Percentiles rank a stretch among this genome's conserved stretches.
These are phyloP conservation scores for Dothistroma pini DNA, from an alignment of 2,329 filamentous ascomycete species.

Conservation along the genomic window DNA sequence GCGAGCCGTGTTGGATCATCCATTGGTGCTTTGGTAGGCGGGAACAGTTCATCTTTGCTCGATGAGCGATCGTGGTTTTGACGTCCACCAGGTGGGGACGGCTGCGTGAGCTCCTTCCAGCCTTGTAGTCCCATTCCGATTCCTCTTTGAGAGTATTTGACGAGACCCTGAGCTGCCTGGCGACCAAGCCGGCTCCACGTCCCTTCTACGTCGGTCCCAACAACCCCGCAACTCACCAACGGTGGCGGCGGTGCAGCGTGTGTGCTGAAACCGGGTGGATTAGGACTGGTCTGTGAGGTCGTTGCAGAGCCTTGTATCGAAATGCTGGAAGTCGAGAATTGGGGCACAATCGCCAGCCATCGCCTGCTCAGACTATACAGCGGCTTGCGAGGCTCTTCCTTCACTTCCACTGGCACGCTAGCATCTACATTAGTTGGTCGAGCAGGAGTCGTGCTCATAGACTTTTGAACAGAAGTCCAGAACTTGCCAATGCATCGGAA, in stretches of 20 bases:
- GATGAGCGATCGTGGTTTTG: conserved; percentile 16
- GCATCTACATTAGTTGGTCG: background rate
- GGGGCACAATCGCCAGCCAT: conserved; percentile 75
- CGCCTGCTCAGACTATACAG: conserved; percentile 66
- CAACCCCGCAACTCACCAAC: conserved; percentile 62
- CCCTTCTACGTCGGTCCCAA: conserved; percentile 65
- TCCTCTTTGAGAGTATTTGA: conserved; percentile 56
- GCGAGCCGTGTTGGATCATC: conserved; percentile 53
- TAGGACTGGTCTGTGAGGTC: conserved; percentile 49
- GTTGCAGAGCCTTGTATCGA: conserved; percentile 65
- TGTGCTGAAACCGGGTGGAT: conserved; percentile 53
- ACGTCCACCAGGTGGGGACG: conserved; percentile 36
- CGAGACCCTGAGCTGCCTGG: conserved; percentile 73
- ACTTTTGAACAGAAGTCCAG: conserved; percentile 69
- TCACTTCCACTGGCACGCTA: conserved; percentile 1
- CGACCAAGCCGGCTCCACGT: conserved; percentile 46
- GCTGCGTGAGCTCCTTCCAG: conserved; percentile 77
- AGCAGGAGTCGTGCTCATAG: conserved; percentile 3
- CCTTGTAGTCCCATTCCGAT: conserved; percentile 72
- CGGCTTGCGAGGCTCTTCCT: conserved; percentile 44
- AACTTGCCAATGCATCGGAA: conserved; percentile 78
- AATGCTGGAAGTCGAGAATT: conserved; percentile 66
- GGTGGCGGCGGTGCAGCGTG: conserved; percentile 68
- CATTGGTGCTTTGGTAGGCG: conserved; percentile 67
- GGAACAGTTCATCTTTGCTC: conserved; percentile 48